phyloP scores from a whole-genome alignment of 352 stramenopile genomes.

The Globisporangium canariense region DNA sequence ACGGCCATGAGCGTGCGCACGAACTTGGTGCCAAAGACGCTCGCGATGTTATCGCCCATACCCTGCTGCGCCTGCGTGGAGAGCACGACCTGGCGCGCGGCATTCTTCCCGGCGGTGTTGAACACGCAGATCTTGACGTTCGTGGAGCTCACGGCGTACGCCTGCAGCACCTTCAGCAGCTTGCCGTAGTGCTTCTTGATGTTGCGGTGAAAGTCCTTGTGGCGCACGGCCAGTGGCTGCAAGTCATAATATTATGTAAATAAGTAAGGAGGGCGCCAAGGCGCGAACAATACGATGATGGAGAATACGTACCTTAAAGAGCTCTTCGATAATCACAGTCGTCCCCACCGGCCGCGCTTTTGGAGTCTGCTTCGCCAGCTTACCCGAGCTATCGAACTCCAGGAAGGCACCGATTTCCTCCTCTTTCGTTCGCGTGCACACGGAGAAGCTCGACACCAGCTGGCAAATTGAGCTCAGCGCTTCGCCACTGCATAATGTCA shows the following conservation, averaged over 20 bases:
- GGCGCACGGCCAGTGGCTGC: slow-evolving; percentile 88
- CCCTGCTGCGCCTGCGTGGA: slow-evolving; percentile 62
- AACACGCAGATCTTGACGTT: slow-evolving; percentile 59
- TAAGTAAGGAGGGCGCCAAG: not conserved
- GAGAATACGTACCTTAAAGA: slow-evolving; percentile 77
- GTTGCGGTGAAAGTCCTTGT: slow-evolving; percentile 91
- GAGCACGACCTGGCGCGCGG: slow-evolving; percentile 48
- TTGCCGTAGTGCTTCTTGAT: slow-evolving; percentile 93
- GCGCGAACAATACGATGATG: not conserved
- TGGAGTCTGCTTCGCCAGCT: slow-evolving; percentile 44
- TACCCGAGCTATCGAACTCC: slow-evolving; percentile 74
- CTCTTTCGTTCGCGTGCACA: slow-evolving; percentile 83
- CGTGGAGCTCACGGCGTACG: slow-evolving; percentile 54
- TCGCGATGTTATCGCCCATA: slow-evolving; percentile 84
- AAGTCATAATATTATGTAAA: not conserved
- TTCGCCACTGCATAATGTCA: slow-evolving; percentile 72
- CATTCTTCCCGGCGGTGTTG: slow-evolving; percentile 53
- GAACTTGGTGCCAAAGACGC: slow-evolving; percentile 92
- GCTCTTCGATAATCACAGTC: slow-evolving; percentile 89
- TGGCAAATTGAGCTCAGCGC: slow-evolving; percentile 95
- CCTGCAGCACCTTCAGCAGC: slow-evolving; percentile 91
- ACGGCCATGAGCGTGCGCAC: slow-evolving; percentile 71
- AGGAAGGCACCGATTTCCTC: slow-evolving; percentile 82
- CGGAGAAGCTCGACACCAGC: slow-evolving; percentile 76
- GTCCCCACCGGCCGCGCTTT: slow-evolving; percentile 87